These are phyloP conservation scores for Colletotrichum noveboracense DNA, from an alignment of 2,329 filamentous ascomycete genomes.

Conservation along the genomic window DNA sequence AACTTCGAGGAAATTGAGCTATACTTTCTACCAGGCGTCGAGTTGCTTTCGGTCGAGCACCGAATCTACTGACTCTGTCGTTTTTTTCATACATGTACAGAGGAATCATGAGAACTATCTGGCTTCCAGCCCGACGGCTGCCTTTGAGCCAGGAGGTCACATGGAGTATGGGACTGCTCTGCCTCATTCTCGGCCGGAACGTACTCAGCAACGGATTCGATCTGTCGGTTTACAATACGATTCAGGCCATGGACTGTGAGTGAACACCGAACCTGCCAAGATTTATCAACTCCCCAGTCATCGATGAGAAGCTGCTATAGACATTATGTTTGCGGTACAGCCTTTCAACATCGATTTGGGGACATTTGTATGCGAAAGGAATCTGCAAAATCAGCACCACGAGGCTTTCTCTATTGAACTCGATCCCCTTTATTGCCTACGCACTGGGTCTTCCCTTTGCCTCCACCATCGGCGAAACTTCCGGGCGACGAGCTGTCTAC, in stretches of 20 bases:
- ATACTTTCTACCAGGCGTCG: neutral
- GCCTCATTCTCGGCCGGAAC: neutral
- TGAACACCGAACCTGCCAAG: neutral
- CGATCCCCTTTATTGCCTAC: neutral
- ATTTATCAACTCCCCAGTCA: accelerated
- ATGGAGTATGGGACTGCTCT: neutral
- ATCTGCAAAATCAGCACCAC: neutral
- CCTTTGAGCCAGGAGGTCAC: neutral
- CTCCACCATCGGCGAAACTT: neutral
- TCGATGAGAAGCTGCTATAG: neutral
- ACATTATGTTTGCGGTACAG: neutral
- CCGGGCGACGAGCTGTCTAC: neutral
- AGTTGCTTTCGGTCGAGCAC: neutral
- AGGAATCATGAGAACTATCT: neutral
- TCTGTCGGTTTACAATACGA: neutral
- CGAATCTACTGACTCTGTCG: too few species aligned
- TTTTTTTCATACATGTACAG: too few species aligned
- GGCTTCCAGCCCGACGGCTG: neutral
- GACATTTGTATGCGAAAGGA: neutral
- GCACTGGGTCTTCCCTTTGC: neutral
- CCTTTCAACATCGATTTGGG: neutral
- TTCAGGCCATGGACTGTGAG: neutral
- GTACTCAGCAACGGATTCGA: neutral
- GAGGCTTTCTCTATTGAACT: neutral
- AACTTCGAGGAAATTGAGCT: neutral